Evolutionary conservation across 2,329 filamentous ascomycete species (phyloP).

Genomic region (Cladosporium sp.): DNA sequence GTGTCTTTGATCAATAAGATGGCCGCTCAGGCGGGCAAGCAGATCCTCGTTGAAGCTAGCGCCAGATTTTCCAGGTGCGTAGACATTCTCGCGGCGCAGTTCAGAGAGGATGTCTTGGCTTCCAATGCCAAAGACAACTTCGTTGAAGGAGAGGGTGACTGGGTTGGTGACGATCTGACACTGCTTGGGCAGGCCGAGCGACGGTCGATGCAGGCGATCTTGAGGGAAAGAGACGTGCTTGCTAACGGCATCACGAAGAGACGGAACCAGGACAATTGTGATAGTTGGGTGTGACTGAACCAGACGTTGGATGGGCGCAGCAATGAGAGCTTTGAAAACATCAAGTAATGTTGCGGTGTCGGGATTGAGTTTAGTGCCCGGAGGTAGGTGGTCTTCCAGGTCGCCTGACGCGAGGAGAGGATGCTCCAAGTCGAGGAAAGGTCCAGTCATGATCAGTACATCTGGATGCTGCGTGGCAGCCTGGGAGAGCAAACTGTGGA

Average conservation of each 20-base stretch:
- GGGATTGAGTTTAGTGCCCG: conserved; percentile 39
- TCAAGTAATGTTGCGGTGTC: conserved; percentile 75
- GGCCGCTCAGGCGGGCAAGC: conserved; percentile 64
- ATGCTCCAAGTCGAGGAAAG: conserved; percentile 88
- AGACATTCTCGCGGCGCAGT: conserved; percentile 50
- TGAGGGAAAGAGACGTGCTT: conserved; percentile 86
- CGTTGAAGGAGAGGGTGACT: conserved; percentile 82
- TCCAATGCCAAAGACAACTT: conserved; percentile 73
- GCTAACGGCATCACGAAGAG: conserved; percentile 71
- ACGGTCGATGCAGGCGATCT: conserved; percentile 61
- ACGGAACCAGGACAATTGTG: conserved; percentile 77
- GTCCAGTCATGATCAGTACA: conserved; percentile 71
- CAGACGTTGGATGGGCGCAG: conserved; percentile 65
- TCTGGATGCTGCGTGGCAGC: conserved; percentile 72
- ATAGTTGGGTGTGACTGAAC: conserved; percentile 65
- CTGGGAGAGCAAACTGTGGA: conserved; percentile 72
- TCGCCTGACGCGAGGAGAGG: conserved; percentile 64
- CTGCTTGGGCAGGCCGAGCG: conserved; percentile 71
- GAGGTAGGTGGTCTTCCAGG: conserved; percentile 39
- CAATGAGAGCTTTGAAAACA: conserved; percentile 75
- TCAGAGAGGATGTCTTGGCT: conserved; percentile 81
- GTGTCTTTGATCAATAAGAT: conserved; percentile 82
- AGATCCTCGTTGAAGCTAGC: conserved; percentile 56
- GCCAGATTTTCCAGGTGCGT: conserved; percentile 73
- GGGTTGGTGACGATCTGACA: conserved; percentile 80